Conservation (phyloP, 352 stramenopile species). For the Phytophthora pluvialis region DNA sequence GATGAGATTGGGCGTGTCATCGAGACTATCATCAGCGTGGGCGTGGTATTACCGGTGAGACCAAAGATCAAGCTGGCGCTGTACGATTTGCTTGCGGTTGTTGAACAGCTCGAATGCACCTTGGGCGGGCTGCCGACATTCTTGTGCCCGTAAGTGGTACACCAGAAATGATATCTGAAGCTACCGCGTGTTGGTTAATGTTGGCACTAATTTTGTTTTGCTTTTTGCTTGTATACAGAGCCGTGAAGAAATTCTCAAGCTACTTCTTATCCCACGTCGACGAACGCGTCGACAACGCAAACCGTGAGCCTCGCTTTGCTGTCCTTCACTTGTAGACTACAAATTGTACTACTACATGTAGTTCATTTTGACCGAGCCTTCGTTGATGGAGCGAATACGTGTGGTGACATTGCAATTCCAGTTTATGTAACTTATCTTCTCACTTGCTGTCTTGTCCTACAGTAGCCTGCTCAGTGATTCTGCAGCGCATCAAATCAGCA, state of each 20-base stretch:
- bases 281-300: not conserved
- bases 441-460: too few species aligned
- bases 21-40: constrained; percentile 25
- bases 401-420: too few species aligned
- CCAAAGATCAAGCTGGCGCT: constrained; percentile 29
- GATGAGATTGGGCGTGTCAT: constrained; percentile 30
- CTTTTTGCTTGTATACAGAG: constrained; percentile 10
- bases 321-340: constrained; percentile 3
- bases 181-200: not conserved
- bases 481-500: not conserved
- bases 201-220: not conserved
- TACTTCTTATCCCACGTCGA: constrained; percentile 16
- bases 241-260: constrained; percentile 11
- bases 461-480: too few species aligned
- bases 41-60: constrained; percentile 24
- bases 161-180: not conserved
- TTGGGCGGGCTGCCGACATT: constrained; percentile 23
- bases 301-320: not conserved
- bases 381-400: too few species aligned
- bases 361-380: too few species aligned
- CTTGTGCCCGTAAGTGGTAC: constrained; percentile 34
- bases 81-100: constrained; percentile 19
- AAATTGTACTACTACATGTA: too few species aligned
- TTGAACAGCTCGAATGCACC: constrained; percentile 32
- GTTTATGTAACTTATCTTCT: too few species aligned